These are phyloP conservation scores for Mucor mucedo DNA, from an alignment of 371 early-diverging fungal genomes.

Conservation along the genomic window DNA sequence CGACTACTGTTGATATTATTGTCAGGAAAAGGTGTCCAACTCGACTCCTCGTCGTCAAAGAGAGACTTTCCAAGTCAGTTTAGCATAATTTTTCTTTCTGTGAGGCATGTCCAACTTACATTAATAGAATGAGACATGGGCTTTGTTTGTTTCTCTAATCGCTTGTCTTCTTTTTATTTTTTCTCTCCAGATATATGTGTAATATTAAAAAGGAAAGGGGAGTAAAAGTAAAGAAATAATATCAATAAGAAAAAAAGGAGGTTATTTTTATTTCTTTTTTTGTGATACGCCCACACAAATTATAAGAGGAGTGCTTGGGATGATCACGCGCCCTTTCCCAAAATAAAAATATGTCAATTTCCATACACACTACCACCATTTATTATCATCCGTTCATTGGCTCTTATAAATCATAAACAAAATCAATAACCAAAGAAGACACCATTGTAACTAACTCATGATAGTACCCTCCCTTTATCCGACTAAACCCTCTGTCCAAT, in stretches of 20 bases:
- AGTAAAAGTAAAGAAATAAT: neutral
- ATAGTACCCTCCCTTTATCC: too few relatives aligned
- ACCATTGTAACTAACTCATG: too few relatives aligned
- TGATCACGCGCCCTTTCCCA: too few relatives aligned
- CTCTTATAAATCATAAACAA: too few relatives aligned
- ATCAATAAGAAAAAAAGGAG: too few relatives aligned
- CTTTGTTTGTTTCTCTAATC: neutral
- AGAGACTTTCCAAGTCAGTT: constrained; percentile 8
- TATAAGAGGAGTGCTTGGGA: neutral
- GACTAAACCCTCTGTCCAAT: too few relatives aligned
- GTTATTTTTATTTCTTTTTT: neutral
- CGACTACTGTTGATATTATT: constrained; percentile 4
- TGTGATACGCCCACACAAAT: constrained; percentile 2
- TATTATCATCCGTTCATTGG: too few relatives aligned
- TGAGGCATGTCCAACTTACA: constrained; percentile 10
- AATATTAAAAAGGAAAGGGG: neutral
- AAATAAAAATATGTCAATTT: too few relatives aligned
- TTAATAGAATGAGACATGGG: constrained; percentile 3
- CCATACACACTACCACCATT: too few relatives aligned
- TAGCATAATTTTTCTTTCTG: neutral
- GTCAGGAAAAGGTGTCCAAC: constrained; percentile 9
- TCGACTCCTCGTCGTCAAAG: constrained; percentile 9
- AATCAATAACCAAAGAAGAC: too few relatives aligned
- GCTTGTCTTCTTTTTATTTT: too few relatives aligned
- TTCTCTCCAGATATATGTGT: too few relatives aligned